These are phyloP conservation scores for Fusarium praegraminearum DNA, from an alignment of 2,329 filamentous ascomycete genomes.

Conservation along the genomic window DNA sequence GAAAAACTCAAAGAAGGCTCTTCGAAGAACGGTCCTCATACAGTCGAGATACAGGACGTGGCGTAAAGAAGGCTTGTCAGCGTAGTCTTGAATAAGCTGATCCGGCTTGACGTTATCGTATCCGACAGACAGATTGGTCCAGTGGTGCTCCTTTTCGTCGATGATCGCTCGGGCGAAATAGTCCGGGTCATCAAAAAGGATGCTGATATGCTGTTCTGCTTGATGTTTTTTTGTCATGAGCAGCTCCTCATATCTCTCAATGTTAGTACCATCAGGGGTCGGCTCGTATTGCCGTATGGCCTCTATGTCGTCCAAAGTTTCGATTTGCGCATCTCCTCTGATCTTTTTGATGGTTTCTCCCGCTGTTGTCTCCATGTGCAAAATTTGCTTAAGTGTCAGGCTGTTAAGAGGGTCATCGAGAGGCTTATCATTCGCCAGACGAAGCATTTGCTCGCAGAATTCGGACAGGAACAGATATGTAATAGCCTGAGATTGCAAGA, in stretches of 20 bases:
- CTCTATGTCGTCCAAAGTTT: conserved; percentile 28
- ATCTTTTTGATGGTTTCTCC: not conserved
- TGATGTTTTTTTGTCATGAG: conserved; percentile 12
- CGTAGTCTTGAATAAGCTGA: conserved; percentile 17
- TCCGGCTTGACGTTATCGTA: conserved; percentile 1
- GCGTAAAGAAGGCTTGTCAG: not conserved
- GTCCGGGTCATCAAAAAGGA: conserved; percentile 38
- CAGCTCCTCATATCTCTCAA: conserved; percentile 4
- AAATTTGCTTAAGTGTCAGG: not conserved
- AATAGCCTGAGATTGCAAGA: conserved; percentile 33
- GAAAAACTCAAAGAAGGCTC: conserved; percentile 40
- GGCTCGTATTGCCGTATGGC: conserved; percentile 33
- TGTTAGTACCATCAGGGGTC: not conserved
- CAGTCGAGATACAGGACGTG: conserved; percentile 34
- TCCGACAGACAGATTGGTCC: conserved; percentile 28
- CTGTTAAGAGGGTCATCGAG: not conserved
- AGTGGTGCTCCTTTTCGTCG: conserved; percentile 44
- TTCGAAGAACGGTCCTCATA: conserved; percentile 30
- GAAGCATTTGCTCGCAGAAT: conserved; percentile 28
- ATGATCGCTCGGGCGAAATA: conserved; percentile 32
- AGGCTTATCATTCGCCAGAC: not conserved
- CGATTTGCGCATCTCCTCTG: not conserved
- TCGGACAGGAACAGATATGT: conserved; percentile 31
- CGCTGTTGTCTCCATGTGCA: not conserved
- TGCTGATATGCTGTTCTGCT: conserved; percentile 30